These are phyloP conservation scores for Pleurostoma richardsiae DNA, from an alignment of 2,329 filamentous ascomycete genomes.

Conservation along the genomic window DNA sequence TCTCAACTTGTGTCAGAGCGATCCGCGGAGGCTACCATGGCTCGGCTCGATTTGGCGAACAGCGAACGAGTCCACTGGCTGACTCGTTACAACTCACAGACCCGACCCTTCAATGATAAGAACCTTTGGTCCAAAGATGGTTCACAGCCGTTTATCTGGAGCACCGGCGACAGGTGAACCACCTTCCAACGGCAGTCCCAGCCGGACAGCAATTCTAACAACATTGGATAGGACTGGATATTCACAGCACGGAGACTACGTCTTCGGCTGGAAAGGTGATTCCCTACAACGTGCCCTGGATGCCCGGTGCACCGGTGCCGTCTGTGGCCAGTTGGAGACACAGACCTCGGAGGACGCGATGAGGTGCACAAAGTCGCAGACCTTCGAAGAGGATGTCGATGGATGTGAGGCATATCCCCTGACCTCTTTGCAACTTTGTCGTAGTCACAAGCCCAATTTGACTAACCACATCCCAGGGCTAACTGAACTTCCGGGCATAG, in stretches of 20 bases:
- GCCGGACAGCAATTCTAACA: background rate
- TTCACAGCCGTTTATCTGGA: constrained; percentile 3
- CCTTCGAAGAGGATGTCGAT: constrained; percentile 3
- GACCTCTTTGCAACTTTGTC: background rate
- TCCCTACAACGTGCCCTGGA: constrained; percentile 5
- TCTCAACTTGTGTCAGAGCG: background rate
- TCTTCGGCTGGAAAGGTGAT: constrained; percentile 26
- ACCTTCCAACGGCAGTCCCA: background rate
- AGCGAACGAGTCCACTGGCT: no score
- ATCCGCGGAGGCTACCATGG: background rate
- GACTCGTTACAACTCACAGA: background rate
- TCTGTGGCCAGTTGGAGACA: constrained; percentile 3
- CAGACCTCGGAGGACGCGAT: constrained; percentile 4
- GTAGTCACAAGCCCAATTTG: background rate
- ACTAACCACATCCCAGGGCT: background rate
- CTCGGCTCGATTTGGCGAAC: no score
- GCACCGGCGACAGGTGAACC: constrained; percentile 2
- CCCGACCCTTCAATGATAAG: constrained; percentile 3
- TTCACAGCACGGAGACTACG: constrained; percentile 16
- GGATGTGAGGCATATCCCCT: constrained; percentile 3
- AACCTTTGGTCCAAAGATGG: constrained; percentile 2
- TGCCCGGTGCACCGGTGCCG: constrained; percentile 2
- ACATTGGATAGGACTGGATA: constrained; percentile 1
- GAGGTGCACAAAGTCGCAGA: constrained; percentile 2
- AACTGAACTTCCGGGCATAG: background rate